Evolutionary conservation across 2,329 filamentous ascomycete genomes (phyloP).

Genomic region (Colletotrichum plurivorum): DNA sequence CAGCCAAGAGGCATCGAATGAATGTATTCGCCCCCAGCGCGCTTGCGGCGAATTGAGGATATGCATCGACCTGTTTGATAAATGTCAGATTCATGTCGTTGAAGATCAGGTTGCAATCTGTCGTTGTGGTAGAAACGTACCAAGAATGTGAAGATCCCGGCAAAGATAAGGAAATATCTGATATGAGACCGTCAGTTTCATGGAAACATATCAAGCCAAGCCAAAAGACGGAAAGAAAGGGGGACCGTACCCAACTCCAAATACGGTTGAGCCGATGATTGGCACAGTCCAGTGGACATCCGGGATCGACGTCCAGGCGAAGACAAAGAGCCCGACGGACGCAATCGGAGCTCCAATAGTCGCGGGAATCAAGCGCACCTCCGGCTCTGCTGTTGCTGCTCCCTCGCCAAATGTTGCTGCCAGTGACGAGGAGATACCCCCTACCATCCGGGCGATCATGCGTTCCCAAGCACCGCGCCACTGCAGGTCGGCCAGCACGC

Average conservation of each 20-base stretch:
- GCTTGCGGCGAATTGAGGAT: conserved; percentile 81
- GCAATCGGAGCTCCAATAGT: conserved; percentile 81
- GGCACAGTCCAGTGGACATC: conserved; percentile 39
- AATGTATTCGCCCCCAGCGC: conserved; percentile 89
- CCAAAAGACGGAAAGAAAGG: not conserved
- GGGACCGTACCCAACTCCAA: conserved; percentile 75
- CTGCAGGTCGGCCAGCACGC: too few species aligned
- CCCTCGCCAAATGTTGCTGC: conserved; percentile 68
- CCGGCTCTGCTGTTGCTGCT: conserved; percentile 85
- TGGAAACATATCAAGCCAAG: too few species aligned
- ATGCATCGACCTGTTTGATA: conserved; percentile 75
- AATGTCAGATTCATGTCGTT: not conserved
- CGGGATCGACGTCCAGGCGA: conserved; percentile 39
- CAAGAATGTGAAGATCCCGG: conserved; percentile 89
- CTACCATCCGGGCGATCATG: too few species aligned
- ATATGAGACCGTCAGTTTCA: conserved; percentile 43
- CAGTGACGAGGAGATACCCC: conserved; percentile 71
- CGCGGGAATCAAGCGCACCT: conserved; percentile 86
- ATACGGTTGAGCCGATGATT: conserved; percentile 79
- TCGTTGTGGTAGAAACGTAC: conserved; percentile 61
- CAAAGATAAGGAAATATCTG: conserved; percentile 78
- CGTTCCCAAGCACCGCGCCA: too few species aligned
- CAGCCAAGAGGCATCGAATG: conserved; percentile 80
- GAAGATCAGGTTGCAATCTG: not conserved
- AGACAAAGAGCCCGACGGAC: conserved; percentile 69